Evolutionary conservation across 192 early-diverging fungal genomes (phyloP).

Genomic region (Rhizophagus sp.): DNA sequence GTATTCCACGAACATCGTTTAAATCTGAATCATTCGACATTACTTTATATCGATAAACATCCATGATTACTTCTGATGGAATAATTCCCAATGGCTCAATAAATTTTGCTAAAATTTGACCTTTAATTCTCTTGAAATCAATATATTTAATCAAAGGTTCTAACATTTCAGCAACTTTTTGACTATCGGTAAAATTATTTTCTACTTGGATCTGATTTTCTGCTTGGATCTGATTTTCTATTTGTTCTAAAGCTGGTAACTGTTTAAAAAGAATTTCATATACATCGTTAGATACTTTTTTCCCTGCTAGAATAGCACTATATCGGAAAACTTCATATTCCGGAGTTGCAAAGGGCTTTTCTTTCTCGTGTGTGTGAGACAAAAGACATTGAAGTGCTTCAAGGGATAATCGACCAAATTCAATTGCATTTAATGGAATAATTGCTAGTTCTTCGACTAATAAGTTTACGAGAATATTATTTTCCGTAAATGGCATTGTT

Average conservation of each 20-base stretch:
- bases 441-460: not conserved
- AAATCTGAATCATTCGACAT: not conserved
- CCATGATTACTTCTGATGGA: not conserved
- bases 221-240: not conserved
- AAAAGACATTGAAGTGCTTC: not conserved
- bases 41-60: not conserved
- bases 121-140: not conserved
- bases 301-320: not conserved
- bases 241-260: not conserved
- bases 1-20: not conserved
- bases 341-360: not conserved
- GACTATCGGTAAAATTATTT: not conserved
- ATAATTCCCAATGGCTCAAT: not conserved
- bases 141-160: not conserved
- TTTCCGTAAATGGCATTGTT: not conserved
- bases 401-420: not conserved
- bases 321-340: constrained; percentile 21
- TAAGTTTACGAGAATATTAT: not conserved
- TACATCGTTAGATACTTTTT: not conserved
- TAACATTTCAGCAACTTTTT: not conserved
- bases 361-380: not conserved
- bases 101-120: not conserved
- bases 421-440: not conserved
- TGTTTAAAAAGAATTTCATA: not conserved
- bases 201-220: not conserved